phyloP scores from a whole-genome alignment of 805 yeast species.

The Candida maesae region DNA sequence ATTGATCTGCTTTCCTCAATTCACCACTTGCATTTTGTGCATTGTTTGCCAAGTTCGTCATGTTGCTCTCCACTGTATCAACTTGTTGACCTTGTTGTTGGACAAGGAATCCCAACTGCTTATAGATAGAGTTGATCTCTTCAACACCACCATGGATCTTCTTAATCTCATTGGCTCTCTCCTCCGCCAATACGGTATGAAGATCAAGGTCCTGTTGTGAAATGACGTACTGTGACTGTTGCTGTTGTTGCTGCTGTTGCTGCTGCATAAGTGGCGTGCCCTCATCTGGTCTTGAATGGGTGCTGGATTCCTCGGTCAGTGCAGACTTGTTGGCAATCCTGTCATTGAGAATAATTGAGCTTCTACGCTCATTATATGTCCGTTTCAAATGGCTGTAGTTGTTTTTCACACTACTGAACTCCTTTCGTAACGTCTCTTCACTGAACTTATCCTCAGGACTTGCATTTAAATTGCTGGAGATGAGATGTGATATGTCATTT shows the following conservation, averaged over 20 bases:
- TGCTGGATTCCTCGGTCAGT: constrained; percentile 22
- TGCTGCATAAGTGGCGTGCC: constrained; percentile 22
- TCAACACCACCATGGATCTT: constrained; percentile 73
- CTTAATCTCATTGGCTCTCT: constrained; percentile 68
- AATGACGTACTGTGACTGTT: constrained; percentile 34
- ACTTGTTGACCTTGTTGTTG: constrained; percentile 82
- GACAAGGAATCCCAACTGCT: constrained; percentile 74
- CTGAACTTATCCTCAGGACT: constrained; percentile 24
- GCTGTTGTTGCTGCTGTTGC: constrained; percentile 32
- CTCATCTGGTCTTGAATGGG: constrained; percentile 10
- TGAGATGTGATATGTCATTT: constrained; percentile 23
- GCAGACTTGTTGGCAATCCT: constrained; percentile 15
- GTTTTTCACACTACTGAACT: constrained; percentile 49
- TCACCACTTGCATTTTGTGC: constrained; percentile 70
- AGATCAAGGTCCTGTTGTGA: constrained; percentile 54
- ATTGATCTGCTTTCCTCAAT: constrained; percentile 66
- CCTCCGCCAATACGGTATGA: constrained; percentile 62
- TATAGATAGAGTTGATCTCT: constrained; percentile 83
- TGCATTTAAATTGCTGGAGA: constrained; percentile 13
- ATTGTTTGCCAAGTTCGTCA: constrained; percentile 57
- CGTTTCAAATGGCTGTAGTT: constrained; percentile 41
- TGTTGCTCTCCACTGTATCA: constrained; percentile 79
- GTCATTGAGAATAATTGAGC: constrained; percentile 35
- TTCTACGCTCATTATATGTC: constrained; percentile 47
- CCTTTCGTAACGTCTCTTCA: constrained; percentile 45